Conservation (phyloP, 768 basidiomycete species). For the Psilocybe cyanescens region DNA sequence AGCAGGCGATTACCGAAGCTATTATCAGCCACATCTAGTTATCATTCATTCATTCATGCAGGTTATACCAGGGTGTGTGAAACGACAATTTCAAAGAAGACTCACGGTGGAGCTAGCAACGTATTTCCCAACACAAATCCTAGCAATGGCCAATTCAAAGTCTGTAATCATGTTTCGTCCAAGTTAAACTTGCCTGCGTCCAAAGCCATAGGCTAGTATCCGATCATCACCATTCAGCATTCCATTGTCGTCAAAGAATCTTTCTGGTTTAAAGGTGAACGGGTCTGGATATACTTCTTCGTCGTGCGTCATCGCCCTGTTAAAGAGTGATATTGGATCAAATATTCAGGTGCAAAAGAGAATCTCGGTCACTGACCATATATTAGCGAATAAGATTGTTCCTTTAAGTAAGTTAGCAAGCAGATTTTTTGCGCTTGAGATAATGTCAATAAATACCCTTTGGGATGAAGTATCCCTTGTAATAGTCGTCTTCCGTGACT, state of each 20-base stretch:
- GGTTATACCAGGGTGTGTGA: background rate
- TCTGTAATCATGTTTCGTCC: background rate
- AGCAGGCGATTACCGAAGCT: slow-evolving; percentile 29
- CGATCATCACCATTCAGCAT: slow-evolving; percentile 13
- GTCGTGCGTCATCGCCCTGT: slow-evolving; percentile 29
- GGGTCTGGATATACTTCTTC: slow-evolving; percentile 25
- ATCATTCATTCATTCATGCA: too few relatives aligned
- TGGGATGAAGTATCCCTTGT: too few relatives aligned
- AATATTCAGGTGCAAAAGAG: background rate
- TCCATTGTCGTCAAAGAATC: slow-evolving; percentile 22
- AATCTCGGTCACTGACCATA: background rate
- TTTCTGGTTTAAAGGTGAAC: slow-evolving; percentile 28
- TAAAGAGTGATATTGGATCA: too few relatives aligned
- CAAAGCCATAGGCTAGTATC: slow-evolving; percentile 18
- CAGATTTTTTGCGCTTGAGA: too few relatives aligned
- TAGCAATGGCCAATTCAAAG: background rate
- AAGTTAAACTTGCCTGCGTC: slow-evolving; percentile 15
- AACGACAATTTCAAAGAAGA: background rate
- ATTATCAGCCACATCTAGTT: slow-evolving; percentile 23
- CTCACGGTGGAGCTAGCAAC: slow-evolving; percentile 9
- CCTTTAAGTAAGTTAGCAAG: too few relatives aligned
- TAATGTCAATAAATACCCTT: too few relatives aligned
- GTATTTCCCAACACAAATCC: slow-evolving; percentile 13
- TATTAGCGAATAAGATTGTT: too few relatives aligned
- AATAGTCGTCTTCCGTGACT: too few relatives aligned